Conservation (phyloP, 805 yeast species). For the Kluyveromyces dobzhanskii region DNA sequence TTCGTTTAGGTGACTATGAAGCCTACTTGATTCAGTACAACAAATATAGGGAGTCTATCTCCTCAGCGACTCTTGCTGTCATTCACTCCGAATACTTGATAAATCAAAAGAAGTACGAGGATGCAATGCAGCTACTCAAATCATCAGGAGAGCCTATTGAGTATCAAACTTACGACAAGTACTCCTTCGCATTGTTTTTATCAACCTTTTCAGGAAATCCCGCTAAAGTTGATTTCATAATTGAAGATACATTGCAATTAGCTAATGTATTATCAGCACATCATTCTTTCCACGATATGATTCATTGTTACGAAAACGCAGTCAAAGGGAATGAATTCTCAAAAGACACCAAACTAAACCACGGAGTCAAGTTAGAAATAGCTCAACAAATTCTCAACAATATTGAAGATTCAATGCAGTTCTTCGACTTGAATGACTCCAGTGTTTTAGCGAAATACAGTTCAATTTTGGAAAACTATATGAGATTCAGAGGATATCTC, state of each 20-base stretch:
- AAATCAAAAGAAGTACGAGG: constrained; percentile 14
- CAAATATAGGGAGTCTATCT: constrained; percentile 13
- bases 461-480: constrained; percentile 18
- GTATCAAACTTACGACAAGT: constrained; percentile 16
- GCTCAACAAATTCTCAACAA: constrained; percentile 24
- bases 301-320: constrained; percentile 8
- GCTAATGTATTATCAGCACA: constrained; percentile 22
- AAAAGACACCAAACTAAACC: not conserved
- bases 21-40: constrained; percentile 12
- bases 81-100: constrained; percentile 20
- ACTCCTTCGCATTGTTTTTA: constrained; percentile 19
- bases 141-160: constrained; percentile 9
- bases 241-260: constrained; percentile 22
- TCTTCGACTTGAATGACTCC: constrained; percentile 10
- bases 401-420: constrained; percentile 15
- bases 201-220: constrained; percentile 13
- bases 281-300: constrained; percentile 13
- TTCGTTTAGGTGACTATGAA: constrained; percentile 18
- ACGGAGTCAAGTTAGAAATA: constrained; percentile 8
- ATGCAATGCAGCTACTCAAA: constrained; percentile 14
- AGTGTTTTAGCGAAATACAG: constrained; percentile 4
- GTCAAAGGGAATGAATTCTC: not conserved
- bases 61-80: constrained; percentile 8
- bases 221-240: constrained; percentile 8
- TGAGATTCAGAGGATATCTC: constrained; percentile 21